These are phyloP conservation scores for Leptographium radiaticola DNA, from an alignment of 2,329 filamentous ascomycete genomes.

Conservation along the genomic window DNA sequence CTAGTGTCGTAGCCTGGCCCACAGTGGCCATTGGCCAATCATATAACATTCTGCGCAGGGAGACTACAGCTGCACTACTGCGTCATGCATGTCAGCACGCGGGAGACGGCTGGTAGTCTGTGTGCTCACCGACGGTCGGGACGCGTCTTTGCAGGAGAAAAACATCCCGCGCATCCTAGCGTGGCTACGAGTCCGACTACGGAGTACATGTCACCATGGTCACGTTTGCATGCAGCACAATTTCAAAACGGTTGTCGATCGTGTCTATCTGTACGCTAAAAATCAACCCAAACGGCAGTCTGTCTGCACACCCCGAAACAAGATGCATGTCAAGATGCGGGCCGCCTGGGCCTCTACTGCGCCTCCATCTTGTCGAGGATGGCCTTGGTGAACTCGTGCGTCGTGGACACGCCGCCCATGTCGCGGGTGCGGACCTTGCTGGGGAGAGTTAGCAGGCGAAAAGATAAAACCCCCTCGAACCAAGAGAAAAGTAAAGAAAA, in stretches of 20 bases:
- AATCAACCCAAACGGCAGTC: neutral
- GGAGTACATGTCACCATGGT: neutral
- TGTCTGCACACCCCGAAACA: neutral
- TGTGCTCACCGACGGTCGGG: no score
- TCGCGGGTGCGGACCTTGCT: constrained; percentile 84
- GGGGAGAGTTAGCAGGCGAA: constrained; percentile 28
- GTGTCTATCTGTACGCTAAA: constrained; percentile 4
- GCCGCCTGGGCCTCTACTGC: neutral
- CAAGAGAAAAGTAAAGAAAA: neutral
- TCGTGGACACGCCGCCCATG: constrained; percentile 85
- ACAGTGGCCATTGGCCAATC: no score
- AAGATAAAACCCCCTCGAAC: no score
- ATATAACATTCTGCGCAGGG: no score
- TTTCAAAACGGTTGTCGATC: neutral
- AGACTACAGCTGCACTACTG: no score
- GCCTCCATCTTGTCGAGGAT: constrained; percentile 90
- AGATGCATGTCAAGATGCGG: neutral
- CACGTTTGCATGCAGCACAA: neutral
- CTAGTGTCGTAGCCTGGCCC: no score
- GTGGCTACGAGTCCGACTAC: neutral
- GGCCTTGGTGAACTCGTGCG: constrained; percentile 88
- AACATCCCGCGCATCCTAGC: no score
- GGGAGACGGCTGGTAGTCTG: no score
- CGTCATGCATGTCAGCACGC: no score
- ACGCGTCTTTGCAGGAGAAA: no score